A percentile compares a stretch with the other conserved stretches of the same genome.
phyloP scores from a whole-genome alignment of 1,284 basidiomycete species.

The Heimioporus punctisporus region DNA sequence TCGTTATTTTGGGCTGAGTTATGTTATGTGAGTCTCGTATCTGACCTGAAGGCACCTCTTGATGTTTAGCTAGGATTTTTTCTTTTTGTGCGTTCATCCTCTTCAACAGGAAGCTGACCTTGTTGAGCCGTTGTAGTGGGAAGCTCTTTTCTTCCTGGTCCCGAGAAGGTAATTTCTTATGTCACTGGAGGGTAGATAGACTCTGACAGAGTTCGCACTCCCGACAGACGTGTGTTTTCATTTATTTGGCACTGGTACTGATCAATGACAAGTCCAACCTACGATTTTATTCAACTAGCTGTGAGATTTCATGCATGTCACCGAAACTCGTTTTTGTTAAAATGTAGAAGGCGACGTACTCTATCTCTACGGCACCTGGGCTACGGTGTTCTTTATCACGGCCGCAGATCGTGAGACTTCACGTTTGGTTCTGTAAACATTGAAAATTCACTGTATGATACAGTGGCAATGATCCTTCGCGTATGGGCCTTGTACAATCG shows the following conservation, averaged over 20 bases:
- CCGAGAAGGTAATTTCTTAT: background rate
- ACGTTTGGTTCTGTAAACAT: background rate
- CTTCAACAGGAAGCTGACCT: background rate
- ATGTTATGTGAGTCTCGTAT: background rate
- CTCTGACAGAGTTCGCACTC: background rate
- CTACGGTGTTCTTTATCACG: background rate
- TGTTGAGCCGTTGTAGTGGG: background rate
- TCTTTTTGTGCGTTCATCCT: background rate
- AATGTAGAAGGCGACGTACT: background rate
- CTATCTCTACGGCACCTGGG: background rate
- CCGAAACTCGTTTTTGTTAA: background rate
- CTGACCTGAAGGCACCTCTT: background rate
- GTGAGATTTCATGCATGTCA: background rate
- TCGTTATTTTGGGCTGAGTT: background rate
- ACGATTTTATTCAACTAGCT: background rate
- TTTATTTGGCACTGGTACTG: too few relatives aligned
- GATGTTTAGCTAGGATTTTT: background rate
- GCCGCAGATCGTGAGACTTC: background rate
- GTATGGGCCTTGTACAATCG: slow-evolving; percentile 8
- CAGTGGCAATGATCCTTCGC: slow-evolving; percentile 3
- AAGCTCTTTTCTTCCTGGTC: background rate
- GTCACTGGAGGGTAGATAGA: background rate
- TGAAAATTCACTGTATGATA: background rate
- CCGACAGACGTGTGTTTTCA: background rate
- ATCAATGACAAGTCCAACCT: background rate